Evolutionary conservation across 2,329 filamentous ascomycete genomes (phyloP).

Genomic region (Magnaporthiopsis rhizophila): DNA sequence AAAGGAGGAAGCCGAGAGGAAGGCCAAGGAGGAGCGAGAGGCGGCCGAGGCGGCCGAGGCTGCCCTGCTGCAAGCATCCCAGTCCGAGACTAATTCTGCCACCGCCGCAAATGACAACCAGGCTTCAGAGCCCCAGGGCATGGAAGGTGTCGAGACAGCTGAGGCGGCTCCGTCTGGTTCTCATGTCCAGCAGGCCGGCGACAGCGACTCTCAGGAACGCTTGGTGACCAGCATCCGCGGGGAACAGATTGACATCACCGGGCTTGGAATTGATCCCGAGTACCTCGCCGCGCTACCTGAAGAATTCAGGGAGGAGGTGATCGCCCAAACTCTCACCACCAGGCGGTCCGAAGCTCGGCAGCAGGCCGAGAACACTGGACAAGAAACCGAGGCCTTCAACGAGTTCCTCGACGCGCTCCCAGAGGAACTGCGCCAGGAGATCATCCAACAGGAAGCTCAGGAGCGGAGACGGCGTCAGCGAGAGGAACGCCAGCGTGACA

Average conservation of each 20-base stretch:
- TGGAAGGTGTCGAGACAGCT: conserved; percentile 58
- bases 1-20: conserved; percentile 63
- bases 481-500: conserved; percentile 60
- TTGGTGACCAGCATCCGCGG: conserved; percentile 79
- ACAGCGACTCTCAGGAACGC: conserved; percentile 34
- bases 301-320: conserved; percentile 90
- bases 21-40: conserved; percentile 51
- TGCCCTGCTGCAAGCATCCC: conserved; percentile 36
- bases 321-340: conserved; percentile 80
- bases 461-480: conserved; percentile 84
- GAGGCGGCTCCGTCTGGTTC: conserved; percentile 22
- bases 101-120: conserved; percentile 21
- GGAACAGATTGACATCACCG: conserved; percentile 85
- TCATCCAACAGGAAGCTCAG: conserved; percentile 81
- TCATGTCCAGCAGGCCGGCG: conserved; percentile 7
- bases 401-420: conserved; percentile 93
- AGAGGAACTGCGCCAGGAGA: conserved; percentile 79
- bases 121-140: conserved; percentile 31
- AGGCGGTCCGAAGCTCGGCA: conserved; percentile 69
- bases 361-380: conserved; percentile 53
- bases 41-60: conserved; percentile 47
- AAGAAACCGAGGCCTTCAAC: conserved; percentile 77
- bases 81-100: conserved; percentile 21
- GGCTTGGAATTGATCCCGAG: conserved; percentile 86
- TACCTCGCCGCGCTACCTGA: conserved; percentile 97